Evolutionary conservation across 2,329 filamentous ascomycete genomes (phyloP).

Genomic region (Calonectria naviculata): DNA sequence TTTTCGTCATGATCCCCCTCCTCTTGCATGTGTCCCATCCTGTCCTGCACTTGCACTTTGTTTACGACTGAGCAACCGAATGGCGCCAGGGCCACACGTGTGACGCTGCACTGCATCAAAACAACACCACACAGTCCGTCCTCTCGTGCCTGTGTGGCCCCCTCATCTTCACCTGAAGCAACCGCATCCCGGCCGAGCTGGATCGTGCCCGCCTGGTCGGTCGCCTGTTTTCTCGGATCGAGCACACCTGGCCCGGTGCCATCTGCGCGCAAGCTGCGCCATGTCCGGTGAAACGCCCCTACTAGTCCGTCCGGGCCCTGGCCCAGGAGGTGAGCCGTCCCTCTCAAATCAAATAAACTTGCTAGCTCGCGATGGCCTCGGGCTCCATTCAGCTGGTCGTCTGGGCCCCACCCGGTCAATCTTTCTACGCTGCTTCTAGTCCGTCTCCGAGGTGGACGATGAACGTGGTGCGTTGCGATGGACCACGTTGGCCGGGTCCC

Average conservation of each 20-base stretch:
- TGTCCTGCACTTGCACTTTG: not conserved
- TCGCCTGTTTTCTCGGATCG: not conserved
- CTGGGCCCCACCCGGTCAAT: not conserved
- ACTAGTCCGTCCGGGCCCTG: not conserved
- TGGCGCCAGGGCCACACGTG: not conserved
- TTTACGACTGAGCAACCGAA: not conserved
- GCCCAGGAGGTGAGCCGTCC: not conserved
- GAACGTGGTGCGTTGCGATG: not conserved
- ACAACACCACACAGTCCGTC: not conserved
- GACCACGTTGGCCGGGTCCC: slow-evolving; percentile 5
- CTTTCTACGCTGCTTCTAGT: slow-evolving; percentile 16
- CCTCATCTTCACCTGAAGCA: slow-evolving; percentile 9
- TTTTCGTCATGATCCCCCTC: not conserved
- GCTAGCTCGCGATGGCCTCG: slow-evolving; percentile 1
- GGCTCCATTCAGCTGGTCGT: not conserved
- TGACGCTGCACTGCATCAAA: slow-evolving; percentile 2
- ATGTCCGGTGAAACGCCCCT: slow-evolving; percentile 12
- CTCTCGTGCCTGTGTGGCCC: not conserved
- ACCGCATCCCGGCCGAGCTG: slow-evolving; percentile 12
- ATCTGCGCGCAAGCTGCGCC: slow-evolving; percentile 1
- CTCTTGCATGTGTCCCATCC: not conserved
- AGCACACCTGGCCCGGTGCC: slow-evolving; percentile 6
- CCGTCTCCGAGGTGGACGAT: not conserved
- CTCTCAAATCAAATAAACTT: slow-evolving; percentile 1
- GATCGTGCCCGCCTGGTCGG: slow-evolving; percentile 20